phyloP scores from a whole-genome alignment of 768 basidiomycete genomes.

The Leccinum boreale region DNA sequence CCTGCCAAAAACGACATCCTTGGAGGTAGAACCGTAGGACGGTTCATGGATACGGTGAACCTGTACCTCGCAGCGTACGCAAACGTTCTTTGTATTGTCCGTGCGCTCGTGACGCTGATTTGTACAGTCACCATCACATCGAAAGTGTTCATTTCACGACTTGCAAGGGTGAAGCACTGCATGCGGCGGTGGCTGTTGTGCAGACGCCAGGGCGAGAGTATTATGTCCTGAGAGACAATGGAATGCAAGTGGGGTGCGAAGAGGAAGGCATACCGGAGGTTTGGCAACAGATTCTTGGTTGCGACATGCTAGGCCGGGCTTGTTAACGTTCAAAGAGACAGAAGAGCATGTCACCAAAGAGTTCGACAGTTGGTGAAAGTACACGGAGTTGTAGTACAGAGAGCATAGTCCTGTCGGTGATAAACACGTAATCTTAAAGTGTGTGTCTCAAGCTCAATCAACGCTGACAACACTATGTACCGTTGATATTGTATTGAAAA shows the following conservation, averaged over 20 bases:
- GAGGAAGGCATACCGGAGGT: conserved; percentile 64
- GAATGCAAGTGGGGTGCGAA: conserved; percentile 73
- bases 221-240: conserved; percentile 68
- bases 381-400: background rate
- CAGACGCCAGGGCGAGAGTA: conserved; percentile 71
- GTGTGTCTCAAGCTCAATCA: too few species aligned
- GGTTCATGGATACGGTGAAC: conserved; percentile 44
- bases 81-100: background rate
- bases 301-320: conserved; percentile 28
- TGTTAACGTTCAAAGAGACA: background rate
- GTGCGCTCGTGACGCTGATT: background rate
- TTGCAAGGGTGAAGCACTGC: conserved; percentile 41
- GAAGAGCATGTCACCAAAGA: background rate
- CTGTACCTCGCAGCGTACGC: conserved; percentile 66
- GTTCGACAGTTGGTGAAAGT: background rate
- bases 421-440: too few species aligned
- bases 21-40: conserved; percentile 16
- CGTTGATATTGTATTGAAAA: too few species aligned
- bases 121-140: conserved; percentile 64
- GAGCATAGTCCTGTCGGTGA: too few species aligned
- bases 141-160: conserved; percentile 71
- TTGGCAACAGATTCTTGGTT: conserved; percentile 61
- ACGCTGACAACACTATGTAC: too few species aligned
- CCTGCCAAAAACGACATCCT: conserved; percentile 10
- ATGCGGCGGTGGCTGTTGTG: conserved; percentile 62